A percentile compares a stretch with the other conserved stretches of the same genome.
phyloP scores from a whole-genome alignment of 768 basidiomycete species.

The Trametes gibbosa region DNA sequence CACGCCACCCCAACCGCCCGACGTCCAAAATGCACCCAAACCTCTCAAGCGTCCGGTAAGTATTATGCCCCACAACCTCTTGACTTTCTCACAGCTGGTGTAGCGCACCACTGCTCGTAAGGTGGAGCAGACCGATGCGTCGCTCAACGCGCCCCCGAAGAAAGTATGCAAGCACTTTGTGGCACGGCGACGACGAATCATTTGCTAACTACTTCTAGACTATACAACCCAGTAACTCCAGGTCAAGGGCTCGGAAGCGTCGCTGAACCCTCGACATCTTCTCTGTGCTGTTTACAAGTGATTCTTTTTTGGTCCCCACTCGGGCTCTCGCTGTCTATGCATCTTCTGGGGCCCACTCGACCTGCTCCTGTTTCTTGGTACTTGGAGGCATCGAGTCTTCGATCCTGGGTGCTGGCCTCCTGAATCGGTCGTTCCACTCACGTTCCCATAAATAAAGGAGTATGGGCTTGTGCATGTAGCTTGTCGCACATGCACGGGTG shows the following conservation, averaged over 20 bases:
- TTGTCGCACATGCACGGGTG: too few relatives aligned
- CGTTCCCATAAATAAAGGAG: too few relatives aligned
- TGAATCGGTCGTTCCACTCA: too few relatives aligned
- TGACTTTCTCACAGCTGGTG: neutral
- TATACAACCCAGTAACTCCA: constrained; percentile 10
- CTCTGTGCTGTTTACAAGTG: neutral
- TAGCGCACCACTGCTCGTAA: constrained; percentile 16
- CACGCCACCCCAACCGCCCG: neutral
- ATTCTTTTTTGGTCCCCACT: too few relatives aligned
- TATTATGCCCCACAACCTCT: too few relatives aligned
- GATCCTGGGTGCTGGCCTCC: too few relatives aligned
- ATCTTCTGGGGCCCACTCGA: too few relatives aligned
- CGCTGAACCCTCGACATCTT: constrained; percentile 6
- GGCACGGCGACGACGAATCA: too few relatives aligned
- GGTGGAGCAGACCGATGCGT: neutral
- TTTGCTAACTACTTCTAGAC: neutral
- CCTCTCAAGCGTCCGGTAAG: constrained; percentile 21
- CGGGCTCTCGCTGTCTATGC: too few relatives aligned
- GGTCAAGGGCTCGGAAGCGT: constrained; percentile 18
- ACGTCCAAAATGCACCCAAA: neutral
- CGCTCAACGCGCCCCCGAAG: neutral
- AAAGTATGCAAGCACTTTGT: neutral
- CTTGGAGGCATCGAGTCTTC: too few relatives aligned
- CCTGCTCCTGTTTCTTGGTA: too few relatives aligned
- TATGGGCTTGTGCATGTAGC: too few relatives aligned